Percentiles rank a stretch among this genome's conserved stretches.
phyloP scores from a whole-genome alignment of 371 early-diverging fungal genomes.

The Mortierella sp. region DNA sequence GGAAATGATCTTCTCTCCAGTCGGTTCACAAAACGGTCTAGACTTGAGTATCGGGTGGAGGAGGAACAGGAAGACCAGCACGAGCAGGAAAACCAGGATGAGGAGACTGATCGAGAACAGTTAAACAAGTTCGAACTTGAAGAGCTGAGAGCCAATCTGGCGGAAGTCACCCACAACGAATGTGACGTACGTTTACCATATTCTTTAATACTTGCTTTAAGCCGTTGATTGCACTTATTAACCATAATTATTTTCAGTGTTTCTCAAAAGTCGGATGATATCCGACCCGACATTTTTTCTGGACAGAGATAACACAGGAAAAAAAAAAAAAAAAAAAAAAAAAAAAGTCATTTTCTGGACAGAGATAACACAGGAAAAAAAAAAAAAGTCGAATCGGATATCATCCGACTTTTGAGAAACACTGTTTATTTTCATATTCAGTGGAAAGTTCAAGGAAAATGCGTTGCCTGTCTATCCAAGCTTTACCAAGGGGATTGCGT shows the following conservation, averaged over 20 bases:
- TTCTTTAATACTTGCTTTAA: slow-evolving; percentile 2
- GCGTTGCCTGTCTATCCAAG: slow-evolving; percentile 22
- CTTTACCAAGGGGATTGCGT: slow-evolving; percentile 21
- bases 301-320: no score
- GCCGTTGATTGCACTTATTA: slow-evolving; percentile 19
- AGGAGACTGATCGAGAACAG: slow-evolving; percentile 19
- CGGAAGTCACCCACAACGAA: slow-evolving; percentile 17
- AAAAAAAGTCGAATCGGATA: no score
- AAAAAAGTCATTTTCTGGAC: no score
- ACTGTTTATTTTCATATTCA: slow-evolving; percentile 15
- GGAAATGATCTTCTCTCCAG: neutral
- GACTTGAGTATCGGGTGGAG: slow-evolving; percentile 27
- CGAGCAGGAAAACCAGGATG: slow-evolving; percentile 14
- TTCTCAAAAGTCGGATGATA: no score
- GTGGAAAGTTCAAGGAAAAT: slow-evolving; percentile 31
- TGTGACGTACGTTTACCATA: slow-evolving; percentile 25
- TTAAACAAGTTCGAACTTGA: slow-evolving; percentile 22
- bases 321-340: no score
- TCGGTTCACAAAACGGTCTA: slow-evolving; percentile 26
- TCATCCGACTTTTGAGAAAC: no score
- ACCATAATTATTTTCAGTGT: slow-evolving; percentile 15
- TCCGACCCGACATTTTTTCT: no score
- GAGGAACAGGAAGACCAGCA: slow-evolving; percentile 20
- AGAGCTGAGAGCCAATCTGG: slow-evolving; percentile 26
- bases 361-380: no score